A percentile compares a stretch with the other conserved stretches of the same genome.
phyloP scores from a whole-genome alignment of 148 eudicot species.

The Amaranthus palmeri region DNA sequence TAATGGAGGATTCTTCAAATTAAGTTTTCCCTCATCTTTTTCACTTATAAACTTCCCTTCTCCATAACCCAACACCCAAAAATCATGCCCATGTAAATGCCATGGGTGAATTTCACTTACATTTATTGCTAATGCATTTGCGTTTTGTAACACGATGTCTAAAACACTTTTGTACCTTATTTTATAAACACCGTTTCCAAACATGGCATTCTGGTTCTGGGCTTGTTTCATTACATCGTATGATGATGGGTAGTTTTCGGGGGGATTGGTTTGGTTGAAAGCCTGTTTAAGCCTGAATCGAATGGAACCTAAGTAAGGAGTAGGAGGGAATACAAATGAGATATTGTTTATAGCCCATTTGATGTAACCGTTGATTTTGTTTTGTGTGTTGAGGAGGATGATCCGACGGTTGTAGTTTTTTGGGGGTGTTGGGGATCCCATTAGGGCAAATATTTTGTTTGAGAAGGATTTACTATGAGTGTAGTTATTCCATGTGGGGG shows the following conservation, averaged over 20 bases:
- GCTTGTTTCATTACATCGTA: slow-evolving; percentile 51
- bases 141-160: slow-evolving; percentile 76
- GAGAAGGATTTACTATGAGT: slow-evolving; percentile 39
- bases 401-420: slow-evolving; percentile 34
- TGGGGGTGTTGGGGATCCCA: slow-evolving; percentile 54
- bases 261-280: slow-evolving; percentile 38
- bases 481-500: slow-evolving; percentile 64
- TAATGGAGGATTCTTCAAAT: slow-evolving; percentile 66
- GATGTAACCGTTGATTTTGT: slow-evolving; percentile 43
- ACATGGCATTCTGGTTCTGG: slow-evolving; percentile 39
- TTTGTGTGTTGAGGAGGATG: slow-evolving; percentile 68
- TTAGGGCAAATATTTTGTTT: slow-evolving; percentile 35
- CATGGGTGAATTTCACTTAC: slow-evolving; percentile 79
- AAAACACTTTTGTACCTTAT: slow-evolving; percentile 39
- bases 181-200: slow-evolving; percentile 55
- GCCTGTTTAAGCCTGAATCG: slow-evolving; percentile 31
- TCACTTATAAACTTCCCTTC: slow-evolving; percentile 50
- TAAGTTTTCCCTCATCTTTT: slow-evolving; percentile 43
- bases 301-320: slow-evolving; percentile 69
- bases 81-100: slow-evolving; percentile 92
- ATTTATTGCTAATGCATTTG: slow-evolving; percentile 43
- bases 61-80: slow-evolving; percentile 91
- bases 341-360: slow-evolving; percentile 85
- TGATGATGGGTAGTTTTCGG: slow-evolving; percentile 30
- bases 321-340: slow-evolving; percentile 56